Evolutionary conservation across 2,329 filamentous ascomycete species (phyloP).

Genomic region (Fonsecaea monophora): DNA sequence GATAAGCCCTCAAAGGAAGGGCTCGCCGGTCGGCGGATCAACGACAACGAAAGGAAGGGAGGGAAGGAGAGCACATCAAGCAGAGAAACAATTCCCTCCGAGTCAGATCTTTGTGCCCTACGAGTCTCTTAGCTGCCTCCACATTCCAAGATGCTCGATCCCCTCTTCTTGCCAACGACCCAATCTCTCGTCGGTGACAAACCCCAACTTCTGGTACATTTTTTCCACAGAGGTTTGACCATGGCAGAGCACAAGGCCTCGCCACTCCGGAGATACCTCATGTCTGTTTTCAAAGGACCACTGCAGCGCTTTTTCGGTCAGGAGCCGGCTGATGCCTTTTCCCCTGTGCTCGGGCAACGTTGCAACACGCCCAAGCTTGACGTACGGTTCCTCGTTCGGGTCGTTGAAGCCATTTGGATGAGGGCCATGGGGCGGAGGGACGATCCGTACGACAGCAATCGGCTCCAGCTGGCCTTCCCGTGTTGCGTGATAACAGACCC

Average conservation of each 20-base stretch:
- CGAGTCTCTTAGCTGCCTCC: conserved; percentile 51
- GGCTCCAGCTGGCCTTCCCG: conserved; percentile 52
- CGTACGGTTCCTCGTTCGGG: conserved; percentile 68
- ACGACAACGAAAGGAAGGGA: background rate
- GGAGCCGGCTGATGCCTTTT: conserved; percentile 66
- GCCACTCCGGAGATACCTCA: conserved; percentile 62
- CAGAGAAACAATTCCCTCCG: background rate
- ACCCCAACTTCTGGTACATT: conserved; percentile 75
- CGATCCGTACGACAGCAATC: conserved; percentile 78
- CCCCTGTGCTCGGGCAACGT: conserved; percentile 71
- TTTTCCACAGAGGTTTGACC: conserved; percentile 71
- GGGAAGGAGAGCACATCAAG: background rate
- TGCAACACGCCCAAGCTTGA: conserved; percentile 81
- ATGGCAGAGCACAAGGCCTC: conserved; percentile 78
- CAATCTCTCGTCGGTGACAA: conserved; percentile 73
- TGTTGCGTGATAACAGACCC: conserved; percentile 74
- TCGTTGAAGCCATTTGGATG: conserved; percentile 54
- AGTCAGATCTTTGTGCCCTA: conserved; percentile 7
- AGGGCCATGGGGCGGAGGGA: conserved; percentile 77
- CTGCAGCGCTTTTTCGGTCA: conserved; percentile 71
- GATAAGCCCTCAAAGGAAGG: background rate
- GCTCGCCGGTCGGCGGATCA: background rate
- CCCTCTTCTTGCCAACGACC: conserved; percentile 83
- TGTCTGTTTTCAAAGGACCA: conserved; percentile 70
- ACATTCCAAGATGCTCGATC: conserved; percentile 88